These are phyloP conservation scores for Trichoderma sp. DNA, from an alignment of 2,329 filamentous ascomycete genomes.

Conservation along the genomic window DNA sequence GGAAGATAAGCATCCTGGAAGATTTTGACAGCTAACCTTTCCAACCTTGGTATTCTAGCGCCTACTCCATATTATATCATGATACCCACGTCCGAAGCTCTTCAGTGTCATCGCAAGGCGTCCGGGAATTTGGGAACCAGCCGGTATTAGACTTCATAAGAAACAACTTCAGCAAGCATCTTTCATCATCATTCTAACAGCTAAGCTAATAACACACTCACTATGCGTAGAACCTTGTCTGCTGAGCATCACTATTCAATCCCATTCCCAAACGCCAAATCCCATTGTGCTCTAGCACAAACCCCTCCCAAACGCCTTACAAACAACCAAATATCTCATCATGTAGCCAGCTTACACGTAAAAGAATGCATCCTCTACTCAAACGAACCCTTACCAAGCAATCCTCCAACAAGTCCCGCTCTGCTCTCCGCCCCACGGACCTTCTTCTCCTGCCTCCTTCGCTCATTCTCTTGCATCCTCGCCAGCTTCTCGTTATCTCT, in stretches of 20 bases:
- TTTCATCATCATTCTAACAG: not conserved
- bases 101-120: too few relatives aligned
- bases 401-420: constrained; percentile 56
- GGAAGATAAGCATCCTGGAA: not conserved
- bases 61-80: not conserved
- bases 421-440: constrained; percentile 58
- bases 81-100: not conserved
- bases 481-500: constrained; percentile 59
- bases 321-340: not conserved
- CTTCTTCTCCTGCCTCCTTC: constrained; percentile 59
- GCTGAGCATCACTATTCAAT: not conserved
- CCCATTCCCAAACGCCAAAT: not conserved
- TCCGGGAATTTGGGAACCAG: too few relatives aligned
- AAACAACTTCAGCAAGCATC: not conserved
- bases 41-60: not conserved
- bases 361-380: constrained; percentile 28
- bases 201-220: not conserved
- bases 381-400: constrained; percentile 57
- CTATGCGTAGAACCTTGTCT: not conserved
- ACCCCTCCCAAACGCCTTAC: not conserved
- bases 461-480: constrained; percentile 57
- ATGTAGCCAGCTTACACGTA: not conserved
- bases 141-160: not conserved
- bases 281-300: not conserved
- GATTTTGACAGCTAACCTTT: not conserved